Evolutionary conservation across 2,329 filamentous ascomycete genomes (phyloP).

Genomic region (Canariomyces notabilis): DNA sequence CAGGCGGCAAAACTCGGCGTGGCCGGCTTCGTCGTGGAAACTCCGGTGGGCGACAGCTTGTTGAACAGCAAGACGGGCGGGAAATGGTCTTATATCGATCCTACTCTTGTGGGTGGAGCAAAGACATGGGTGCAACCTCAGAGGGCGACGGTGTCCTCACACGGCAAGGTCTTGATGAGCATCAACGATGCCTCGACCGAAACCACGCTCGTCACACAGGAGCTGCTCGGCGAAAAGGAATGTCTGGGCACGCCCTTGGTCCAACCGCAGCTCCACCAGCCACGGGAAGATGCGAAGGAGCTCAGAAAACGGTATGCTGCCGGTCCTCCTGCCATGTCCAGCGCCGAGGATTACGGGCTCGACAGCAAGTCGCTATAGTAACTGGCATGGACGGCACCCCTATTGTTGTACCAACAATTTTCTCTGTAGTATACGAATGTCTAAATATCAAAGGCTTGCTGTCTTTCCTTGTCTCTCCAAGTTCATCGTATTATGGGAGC

Average conservation of each 20-base stretch:
- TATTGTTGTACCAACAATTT: neutral
- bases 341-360: slow-evolving; percentile 14
- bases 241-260: slow-evolving; percentile 28
- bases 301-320: slow-evolving; percentile 6
- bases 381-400: neutral
- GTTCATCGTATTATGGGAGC: too few species aligned
- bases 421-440: slow-evolving; percentile 9
- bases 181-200: slow-evolving; percentile 37
- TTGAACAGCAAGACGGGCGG: slow-evolving; percentile 32
- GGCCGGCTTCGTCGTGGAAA: slow-evolving; percentile 48
- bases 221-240: slow-evolving; percentile 35
- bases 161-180: slow-evolving; percentile 44
- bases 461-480: too few species aligned
- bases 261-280: slow-evolving; percentile 23
- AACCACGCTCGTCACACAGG: slow-evolving; percentile 42
- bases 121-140: slow-evolving; percentile 49
- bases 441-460: too few species aligned
- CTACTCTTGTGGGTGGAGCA: slow-evolving; percentile 44
- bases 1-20: slow-evolving; percentile 45
- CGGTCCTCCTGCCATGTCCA: slow-evolving; percentile 10
- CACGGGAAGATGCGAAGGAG: slow-evolving; percentile 19
- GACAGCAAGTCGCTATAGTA: too few species aligned
- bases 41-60: slow-evolving; percentile 38
- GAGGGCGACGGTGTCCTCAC: slow-evolving; percentile 43
- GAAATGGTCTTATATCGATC: slow-evolving; percentile 36